Conservation (phyloP, 2,329 filamentous ascomycete genomes). For the Phialemoniopsis sp. region DNA sequence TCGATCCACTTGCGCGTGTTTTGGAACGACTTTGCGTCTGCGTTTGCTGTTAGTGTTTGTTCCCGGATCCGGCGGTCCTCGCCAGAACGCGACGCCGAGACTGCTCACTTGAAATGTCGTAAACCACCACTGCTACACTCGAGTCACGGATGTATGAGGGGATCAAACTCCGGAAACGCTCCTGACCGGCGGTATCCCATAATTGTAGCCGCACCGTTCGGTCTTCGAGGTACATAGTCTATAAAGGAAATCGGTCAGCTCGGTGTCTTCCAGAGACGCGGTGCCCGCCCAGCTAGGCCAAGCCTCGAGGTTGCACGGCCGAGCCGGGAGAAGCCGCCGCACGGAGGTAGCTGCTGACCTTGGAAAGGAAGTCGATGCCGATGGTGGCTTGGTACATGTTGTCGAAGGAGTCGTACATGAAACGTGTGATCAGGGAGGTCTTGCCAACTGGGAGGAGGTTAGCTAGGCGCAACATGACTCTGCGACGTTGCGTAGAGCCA, state of each 20-base stretch:
- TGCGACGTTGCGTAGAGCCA: not conserved
- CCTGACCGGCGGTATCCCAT: constrained; percentile 97
- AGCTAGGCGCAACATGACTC: not conserved
- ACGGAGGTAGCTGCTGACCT: constrained; percentile 51
- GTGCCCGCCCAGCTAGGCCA: not conserved
- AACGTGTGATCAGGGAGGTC: constrained; percentile 95
- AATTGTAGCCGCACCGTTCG: constrained; percentile 94
- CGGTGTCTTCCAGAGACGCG: not conserved
- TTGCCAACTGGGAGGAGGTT: constrained; percentile 70
- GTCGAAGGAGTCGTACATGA: constrained; percentile 99
- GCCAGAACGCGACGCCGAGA: too few species aligned
- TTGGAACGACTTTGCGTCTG: constrained; percentile 91
- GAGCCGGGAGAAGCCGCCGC: not conserved
- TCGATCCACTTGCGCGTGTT: constrained; percentile 99
- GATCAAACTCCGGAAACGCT: constrained; percentile 94
- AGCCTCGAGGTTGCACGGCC: constrained; percentile 4
- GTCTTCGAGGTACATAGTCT: constrained; percentile 99
- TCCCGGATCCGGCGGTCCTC: too few species aligned
- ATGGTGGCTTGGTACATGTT: constrained; percentile 99
- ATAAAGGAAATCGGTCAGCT: not conserved
- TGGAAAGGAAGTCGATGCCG: constrained; percentile 98
- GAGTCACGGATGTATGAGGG: constrained; percentile 98
- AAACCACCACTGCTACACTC: constrained; percentile 95
- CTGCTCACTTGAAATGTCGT: constrained; percentile 83
- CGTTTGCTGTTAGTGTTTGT: too few species aligned